These are phyloP conservation scores for Ampelocalamus luodianensis DNA, from an alignment of 176 grass and related monocot genomes.

Conservation along the genomic window DNA sequence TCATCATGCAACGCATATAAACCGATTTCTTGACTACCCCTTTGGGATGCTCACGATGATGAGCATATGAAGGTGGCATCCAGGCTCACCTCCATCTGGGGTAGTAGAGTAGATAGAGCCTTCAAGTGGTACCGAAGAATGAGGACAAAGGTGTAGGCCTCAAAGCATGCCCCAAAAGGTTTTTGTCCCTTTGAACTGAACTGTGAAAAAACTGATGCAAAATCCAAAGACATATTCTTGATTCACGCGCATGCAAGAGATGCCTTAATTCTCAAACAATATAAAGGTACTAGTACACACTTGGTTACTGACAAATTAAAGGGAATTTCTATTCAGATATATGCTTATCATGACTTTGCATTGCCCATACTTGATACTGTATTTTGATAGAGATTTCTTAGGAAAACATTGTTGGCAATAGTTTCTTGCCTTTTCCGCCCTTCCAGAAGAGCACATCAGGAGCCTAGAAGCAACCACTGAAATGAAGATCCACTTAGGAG, in stretches of 20 bases:
- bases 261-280: not conserved
- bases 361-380: not conserved
- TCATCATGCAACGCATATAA: not conserved
- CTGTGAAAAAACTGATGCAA: not conserved
- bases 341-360: not conserved
- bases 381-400: not conserved
- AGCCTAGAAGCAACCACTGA: slow-evolving; percentile 2
- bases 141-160: not conserved
- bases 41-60: not conserved
- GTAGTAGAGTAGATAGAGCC: not conserved
- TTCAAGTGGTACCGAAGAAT: not conserved
- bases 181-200: not conserved
- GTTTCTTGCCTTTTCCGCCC: too few relatives aligned
- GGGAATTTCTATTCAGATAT: slow-evolving; percentile 4
- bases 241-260: slow-evolving; percentile 3
- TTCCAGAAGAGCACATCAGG: not conserved
- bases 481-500: slow-evolving; percentile 29
- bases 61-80: slow-evolving; percentile 11
- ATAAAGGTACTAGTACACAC: not conserved
- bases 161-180: not conserved
- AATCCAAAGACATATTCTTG: not conserved
- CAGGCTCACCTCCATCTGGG: slow-evolving; percentile 18
- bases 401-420: not conserved
- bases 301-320: not conserved
- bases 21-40: not conserved